Conservation (phyloP, 352 stramenopile genomes). For the Peronospora tabacina region DNA sequence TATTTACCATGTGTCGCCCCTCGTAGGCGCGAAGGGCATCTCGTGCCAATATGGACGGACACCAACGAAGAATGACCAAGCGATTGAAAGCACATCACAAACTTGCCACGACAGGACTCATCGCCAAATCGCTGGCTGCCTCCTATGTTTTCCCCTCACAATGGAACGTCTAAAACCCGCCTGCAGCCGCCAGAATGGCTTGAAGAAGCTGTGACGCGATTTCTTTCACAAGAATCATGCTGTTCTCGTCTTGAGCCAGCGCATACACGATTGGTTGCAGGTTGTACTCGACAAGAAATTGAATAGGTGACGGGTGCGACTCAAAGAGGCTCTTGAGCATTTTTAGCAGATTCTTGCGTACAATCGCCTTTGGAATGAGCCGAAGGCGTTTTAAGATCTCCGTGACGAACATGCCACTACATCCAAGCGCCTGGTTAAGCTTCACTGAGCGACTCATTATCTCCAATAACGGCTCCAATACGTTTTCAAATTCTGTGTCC, state of each 20-base stretch:
- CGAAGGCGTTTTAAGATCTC: slow-evolving; percentile 77
- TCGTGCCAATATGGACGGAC: slow-evolving; percentile 57
- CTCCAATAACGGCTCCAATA: slow-evolving; percentile 72
- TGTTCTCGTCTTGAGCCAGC: slow-evolving; percentile 85
- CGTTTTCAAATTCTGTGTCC: slow-evolving; percentile 70
- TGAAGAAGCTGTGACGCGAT: slow-evolving; percentile 83
- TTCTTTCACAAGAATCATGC: slow-evolving; percentile 85
- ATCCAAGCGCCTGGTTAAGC: slow-evolving; percentile 81
- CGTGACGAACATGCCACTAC: slow-evolving; percentile 76
- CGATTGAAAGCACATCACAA: slow-evolving; percentile 42
- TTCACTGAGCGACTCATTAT: slow-evolving; percentile 69
- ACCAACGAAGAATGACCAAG: slow-evolving; percentile 56
- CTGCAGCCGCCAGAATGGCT: slow-evolving; percentile 66
- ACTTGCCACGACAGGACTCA: slow-evolving; percentile 35
- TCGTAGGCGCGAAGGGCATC: slow-evolving; percentile 55
- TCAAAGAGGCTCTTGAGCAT: slow-evolving; percentile 90
- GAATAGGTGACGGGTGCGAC: slow-evolving; percentile 69
- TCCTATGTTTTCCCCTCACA: slow-evolving; percentile 32
- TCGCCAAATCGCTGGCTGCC: slow-evolving; percentile 6
- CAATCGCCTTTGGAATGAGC: slow-evolving; percentile 79
- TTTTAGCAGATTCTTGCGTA: slow-evolving; percentile 88
- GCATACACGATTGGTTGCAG: slow-evolving; percentile 67
- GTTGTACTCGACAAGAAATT: slow-evolving; percentile 88
- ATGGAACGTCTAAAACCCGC: slow-evolving; percentile 33
- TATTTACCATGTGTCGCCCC: slow-evolving; percentile 20